phyloP scores from a whole-genome alignment of 768 basidiomycete species.

The Kwoniella sp. region DNA sequence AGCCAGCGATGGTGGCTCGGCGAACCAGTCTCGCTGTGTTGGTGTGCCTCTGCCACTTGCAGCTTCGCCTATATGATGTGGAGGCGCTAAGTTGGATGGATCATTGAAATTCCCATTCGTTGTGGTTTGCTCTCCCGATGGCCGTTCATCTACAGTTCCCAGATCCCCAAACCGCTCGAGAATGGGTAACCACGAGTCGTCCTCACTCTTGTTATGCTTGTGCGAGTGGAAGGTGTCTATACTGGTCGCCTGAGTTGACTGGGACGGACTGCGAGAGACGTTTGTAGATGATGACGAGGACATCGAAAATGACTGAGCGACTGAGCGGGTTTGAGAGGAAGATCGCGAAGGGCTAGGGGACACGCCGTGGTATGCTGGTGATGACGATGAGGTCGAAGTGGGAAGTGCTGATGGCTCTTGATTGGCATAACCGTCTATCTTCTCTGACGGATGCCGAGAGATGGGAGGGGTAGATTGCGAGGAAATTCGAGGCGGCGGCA shows the following conservation, averaged over 20 bases:
- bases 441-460: background rate
- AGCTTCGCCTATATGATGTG: background rate
- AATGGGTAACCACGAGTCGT: conserved; percentile 24
- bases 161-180: conserved; percentile 21
- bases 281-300: conserved; percentile 1
- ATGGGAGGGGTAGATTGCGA: conserved; percentile 2
- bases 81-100: background rate
- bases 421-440: background rate
- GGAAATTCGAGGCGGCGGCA: conserved; percentile 7
- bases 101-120: background rate
- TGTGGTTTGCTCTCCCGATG: background rate
- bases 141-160: conserved; percentile 8
- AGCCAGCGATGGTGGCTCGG: conserved; percentile 18
- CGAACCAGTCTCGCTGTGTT: conserved; percentile 24
- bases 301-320: background rate
- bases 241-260: conserved; percentile 13
- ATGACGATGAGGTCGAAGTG: conserved; percentile 2
- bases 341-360: conserved; percentile 12
- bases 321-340: conserved; percentile 10
- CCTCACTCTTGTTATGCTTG: conserved; percentile 5
- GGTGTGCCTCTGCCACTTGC: conserved; percentile 34
- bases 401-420: background rate
- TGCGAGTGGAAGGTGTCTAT: conserved; percentile 10
- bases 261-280: conserved; percentile 11
- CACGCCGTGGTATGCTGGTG: background rate